phyloP scores from a whole-genome alignment of 805 yeast species.

The Suhomyces tanzawaensis region DNA sequence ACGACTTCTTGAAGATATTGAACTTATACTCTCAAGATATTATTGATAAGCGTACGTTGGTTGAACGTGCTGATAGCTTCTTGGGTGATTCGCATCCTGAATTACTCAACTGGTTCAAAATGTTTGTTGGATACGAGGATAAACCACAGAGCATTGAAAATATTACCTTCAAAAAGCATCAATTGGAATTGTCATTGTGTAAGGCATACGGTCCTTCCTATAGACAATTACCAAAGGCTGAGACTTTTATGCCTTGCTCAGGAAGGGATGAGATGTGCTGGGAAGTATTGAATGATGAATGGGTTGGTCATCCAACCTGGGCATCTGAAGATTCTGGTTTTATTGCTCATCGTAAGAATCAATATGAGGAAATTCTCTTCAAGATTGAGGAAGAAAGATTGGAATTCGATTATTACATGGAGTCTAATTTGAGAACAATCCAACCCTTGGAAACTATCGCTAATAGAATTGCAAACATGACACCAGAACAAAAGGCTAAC shows the following conservation, averaged over 20 bases:
- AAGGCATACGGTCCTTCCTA: constrained; percentile 95
- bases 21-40: constrained; percentile 88
- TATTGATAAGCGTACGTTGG: constrained; percentile 76
- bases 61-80: constrained; percentile 80
- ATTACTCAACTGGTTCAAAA: constrained; percentile 85
- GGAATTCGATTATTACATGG: constrained; percentile 95
- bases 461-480: constrained; percentile 88
- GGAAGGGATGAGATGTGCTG: constrained; percentile 99
- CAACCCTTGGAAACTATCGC: constrained; percentile 95
- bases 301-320: constrained; percentile 99
- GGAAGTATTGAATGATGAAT: constrained; percentile 97
- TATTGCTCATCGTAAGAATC: constrained; percentile 97
- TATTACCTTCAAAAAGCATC: constrained; percentile 84
- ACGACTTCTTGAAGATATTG: constrained; percentile 85
- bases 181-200: constrained; percentile 83
- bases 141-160: constrained; percentile 85
- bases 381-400: constrained; percentile 98
- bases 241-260: constrained; percentile 94
- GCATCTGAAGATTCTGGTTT: constrained; percentile 99
- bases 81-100: constrained; percentile 75
- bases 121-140: constrained; percentile 85
- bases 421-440: constrained; percentile 88
- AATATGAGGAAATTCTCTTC: constrained; percentile 92
- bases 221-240: constrained; percentile 87
- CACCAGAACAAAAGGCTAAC: constrained; percentile 78